These are phyloP conservation scores for Calocybe cyanea DNA, from an alignment of 768 basidiomycete species.

Conservation along the genomic window DNA sequence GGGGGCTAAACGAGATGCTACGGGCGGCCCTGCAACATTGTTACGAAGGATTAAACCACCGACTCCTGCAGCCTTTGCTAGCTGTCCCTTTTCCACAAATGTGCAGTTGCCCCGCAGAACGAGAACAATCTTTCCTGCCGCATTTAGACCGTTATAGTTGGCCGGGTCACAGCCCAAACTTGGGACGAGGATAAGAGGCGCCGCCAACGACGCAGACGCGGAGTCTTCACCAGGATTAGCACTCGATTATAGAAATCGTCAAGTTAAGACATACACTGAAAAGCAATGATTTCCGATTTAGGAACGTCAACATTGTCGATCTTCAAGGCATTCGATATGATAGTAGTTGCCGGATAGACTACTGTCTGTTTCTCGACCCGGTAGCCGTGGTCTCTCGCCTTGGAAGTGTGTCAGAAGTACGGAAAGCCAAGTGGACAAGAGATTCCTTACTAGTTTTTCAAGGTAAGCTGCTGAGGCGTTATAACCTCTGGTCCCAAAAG, in stretches of 20 bases:
- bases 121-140: slow-evolving; percentile 24
- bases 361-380: slow-evolving; percentile 25
- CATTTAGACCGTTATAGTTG: slow-evolving; percentile 20
- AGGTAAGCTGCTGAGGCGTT: slow-evolving; percentile 27
- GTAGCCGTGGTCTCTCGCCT: slow-evolving; percentile 24
- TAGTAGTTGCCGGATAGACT: slow-evolving; percentile 19
- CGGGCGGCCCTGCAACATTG: slow-evolving; percentile 24
- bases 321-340: slow-evolving; percentile 8
- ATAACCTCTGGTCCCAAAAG: slow-evolving; percentile 26
- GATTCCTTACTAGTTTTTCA: slow-evolving; percentile 17
- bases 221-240: slow-evolving; percentile 22
- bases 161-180: slow-evolving; percentile 22
- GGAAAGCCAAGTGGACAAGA: neutral
- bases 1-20: slow-evolving; percentile 18
- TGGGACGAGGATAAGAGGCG: slow-evolving; percentile 21
- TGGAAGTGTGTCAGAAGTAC: neutral
- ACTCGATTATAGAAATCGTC: neutral
- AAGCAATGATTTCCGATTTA: slow-evolving; percentile 21
- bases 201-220: slow-evolving; percentile 20
- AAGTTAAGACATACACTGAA: slow-evolving; percentile 15
- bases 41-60: slow-evolving; percentile 26
- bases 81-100: slow-evolving; percentile 24
- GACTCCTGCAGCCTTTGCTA: slow-evolving; percentile 23
- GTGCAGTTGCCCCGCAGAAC: slow-evolving; percentile 25
- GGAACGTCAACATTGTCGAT: slow-evolving; percentile 5